Evolutionary conservation across 192 early-diverging fungal genomes (phyloP).

Genomic region (Rhizoclosmatium sp.): DNA sequence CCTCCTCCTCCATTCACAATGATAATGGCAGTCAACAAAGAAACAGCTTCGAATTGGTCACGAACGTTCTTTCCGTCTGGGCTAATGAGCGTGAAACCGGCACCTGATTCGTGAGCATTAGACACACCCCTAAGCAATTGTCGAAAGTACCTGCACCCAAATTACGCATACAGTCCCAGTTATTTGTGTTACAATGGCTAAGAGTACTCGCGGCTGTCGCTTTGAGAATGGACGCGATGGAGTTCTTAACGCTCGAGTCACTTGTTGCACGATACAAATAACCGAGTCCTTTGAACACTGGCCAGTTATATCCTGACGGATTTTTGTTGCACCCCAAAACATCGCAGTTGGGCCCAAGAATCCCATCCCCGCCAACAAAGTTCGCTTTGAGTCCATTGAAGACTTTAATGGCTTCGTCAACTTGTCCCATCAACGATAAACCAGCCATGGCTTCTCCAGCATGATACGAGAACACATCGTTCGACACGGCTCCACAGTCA

Average conservation of each 20-base stretch:
- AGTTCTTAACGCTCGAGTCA: neutral
- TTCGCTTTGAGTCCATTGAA: slow-evolving; percentile 12
- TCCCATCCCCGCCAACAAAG: neutral
- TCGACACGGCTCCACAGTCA: neutral
- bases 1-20: neutral
- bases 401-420: neutral
- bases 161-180: slow-evolving; percentile 6
- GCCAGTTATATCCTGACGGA: neutral
- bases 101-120: too few species aligned
- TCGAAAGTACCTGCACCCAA: neutral
- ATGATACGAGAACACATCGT: slow-evolving; percentile 29
- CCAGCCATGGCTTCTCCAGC: slow-evolving; percentile 32
- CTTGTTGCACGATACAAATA: neutral
- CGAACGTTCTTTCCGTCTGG: slow-evolving; percentile 28
- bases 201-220: slow-evolving; percentile 1
- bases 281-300: neutral
- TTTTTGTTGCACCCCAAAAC: neutral
- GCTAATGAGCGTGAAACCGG: neutral
- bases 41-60: slow-evolving; percentile 32
- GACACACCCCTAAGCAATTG: neutral
- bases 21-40: slow-evolving; percentile 3
- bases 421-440: slow-evolving; percentile 26
- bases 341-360: neutral
- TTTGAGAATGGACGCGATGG: neutral
- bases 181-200: neutral